Evolutionary conservation across 1,139 yeast species (phyloP), one percentile per base, ranked within the genome.

Genomic region (Kazachstania sp.): DNA sequence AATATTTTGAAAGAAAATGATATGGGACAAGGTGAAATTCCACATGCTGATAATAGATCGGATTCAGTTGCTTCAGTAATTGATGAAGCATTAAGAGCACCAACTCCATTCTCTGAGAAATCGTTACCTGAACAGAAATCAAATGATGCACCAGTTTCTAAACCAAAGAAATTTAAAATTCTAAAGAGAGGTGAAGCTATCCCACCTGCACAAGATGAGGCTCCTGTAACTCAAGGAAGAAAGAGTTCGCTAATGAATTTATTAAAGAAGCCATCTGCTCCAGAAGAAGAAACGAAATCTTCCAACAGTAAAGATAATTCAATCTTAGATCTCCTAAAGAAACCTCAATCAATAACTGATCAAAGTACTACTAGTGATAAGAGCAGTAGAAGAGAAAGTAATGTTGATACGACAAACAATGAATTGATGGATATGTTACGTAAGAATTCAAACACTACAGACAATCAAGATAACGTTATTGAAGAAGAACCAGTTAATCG

Each of bases 21-120:
- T 15, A 55, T 60, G 39, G 29, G 55, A 55, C 46, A 55, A 38
- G 66, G 68, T 50, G 73, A 67, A 43, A 63, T 67, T 35, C 74
- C 69, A 18, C 66, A 71, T 52, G 71, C 67, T 43, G 73, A 71
- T 44, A 71, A 65, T 45, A 42, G 29, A 6, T 37, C 48, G n/a
- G 56, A 48, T 12, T 52, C 56, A 37, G 46, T 45, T 8, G 47
- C 42, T 28, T 51, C 58, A 2, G 37, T 48, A 4, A 46, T 49
- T 12, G 50, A 51, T 26, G 44, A 45, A 4, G 48, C 30, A 13
- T 5, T 40, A 3, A 8, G 45, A 15, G 19, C 31, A 15, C 28
- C 37, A 20, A 40, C 15, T 20, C 35, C 39, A n/a, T 32, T 41
- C 32, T 23, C 44, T 13, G 39, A 35, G 15, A 20, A 32, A 13